phyloP scores from a whole-genome alignment of 2,329 filamentous ascomycete species.

The Neophaeococcomyces aloes region DNA sequence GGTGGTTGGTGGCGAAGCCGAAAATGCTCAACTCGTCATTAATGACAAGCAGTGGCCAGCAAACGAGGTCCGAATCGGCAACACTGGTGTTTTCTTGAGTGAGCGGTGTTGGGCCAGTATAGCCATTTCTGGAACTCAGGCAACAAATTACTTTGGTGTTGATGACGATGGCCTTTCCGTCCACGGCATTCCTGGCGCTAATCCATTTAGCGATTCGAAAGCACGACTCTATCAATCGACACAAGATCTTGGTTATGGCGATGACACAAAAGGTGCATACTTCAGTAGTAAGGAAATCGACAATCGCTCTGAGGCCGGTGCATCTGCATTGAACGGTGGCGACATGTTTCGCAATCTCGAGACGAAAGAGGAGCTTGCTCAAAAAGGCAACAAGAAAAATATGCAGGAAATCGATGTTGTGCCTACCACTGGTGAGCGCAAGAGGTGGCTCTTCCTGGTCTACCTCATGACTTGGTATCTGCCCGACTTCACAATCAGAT shows the following conservation, averaged over 20 bases:
- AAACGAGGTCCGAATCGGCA: conserved; percentile 83
- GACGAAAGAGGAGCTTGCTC: conserved; percentile 85
- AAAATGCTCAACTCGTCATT: conserved; percentile 83
- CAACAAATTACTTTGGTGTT: conserved; percentile 43
- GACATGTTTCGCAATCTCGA: conserved; percentile 99
- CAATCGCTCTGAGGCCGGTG: conserved; percentile 78
- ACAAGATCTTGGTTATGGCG: conserved; percentile 48
- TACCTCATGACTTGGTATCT: conserved; percentile 77
- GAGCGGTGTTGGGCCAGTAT: conserved; percentile 93
- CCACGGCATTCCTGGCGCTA: conserved; percentile 39
- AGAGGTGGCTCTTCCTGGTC: conserved; percentile 80
- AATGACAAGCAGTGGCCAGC: conserved; percentile 85
- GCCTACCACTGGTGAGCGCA: conserved; percentile 65
- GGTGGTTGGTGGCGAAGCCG: conserved; percentile 80
- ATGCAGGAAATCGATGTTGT: conserved; percentile 84
- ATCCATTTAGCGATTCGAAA: conserved; percentile 42
- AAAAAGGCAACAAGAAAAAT: conserved; percentile 84
- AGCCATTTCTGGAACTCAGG: conserved; percentile 50
- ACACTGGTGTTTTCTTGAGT: conserved; percentile 89
- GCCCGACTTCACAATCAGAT: conserved; percentile 70
- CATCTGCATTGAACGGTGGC: conserved; percentile 78
- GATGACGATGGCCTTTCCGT: conserved; percentile 52
- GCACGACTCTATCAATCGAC: conserved; percentile 42
- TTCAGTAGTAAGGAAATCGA: conserved; percentile 74
- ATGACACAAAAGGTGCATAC: conserved; percentile 71